These are phyloP conservation scores for Xylaria castorea DNA, from an alignment of 495 filamentous ascomycete species.

Conservation along the genomic window DNA sequence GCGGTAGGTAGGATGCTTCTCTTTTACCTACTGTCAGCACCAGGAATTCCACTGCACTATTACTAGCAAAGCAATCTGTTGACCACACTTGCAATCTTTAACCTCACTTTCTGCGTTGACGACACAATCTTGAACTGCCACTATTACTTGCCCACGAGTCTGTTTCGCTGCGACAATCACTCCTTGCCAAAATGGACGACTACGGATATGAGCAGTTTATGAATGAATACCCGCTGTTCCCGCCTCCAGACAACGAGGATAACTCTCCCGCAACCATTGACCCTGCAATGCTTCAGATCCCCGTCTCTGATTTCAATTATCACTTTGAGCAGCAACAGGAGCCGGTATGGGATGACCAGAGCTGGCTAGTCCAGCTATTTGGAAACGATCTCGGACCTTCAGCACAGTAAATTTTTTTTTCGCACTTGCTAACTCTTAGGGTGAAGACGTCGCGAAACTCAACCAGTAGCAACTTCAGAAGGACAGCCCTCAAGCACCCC, in stretches of 20 bases:
- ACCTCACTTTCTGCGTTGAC: background rate
- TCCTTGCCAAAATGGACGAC: background rate
- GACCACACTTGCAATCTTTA: background rate
- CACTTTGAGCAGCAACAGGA: background rate
- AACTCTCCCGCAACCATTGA: background rate
- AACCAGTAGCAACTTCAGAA: too few relatives aligned
- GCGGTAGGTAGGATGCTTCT: background rate
- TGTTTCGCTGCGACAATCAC: background rate
- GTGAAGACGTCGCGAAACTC: background rate
- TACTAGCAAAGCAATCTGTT: too few relatives aligned
- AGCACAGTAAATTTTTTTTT: conserved; percentile 6
- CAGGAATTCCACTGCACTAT: background rate
- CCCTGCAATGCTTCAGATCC: background rate
- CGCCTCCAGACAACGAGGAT: background rate
- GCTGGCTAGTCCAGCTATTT: background rate
- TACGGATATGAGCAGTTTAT: background rate
- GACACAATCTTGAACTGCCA: background rate
- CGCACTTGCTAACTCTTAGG: background rate
- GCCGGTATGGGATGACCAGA: background rate
- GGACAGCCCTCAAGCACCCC: too few relatives aligned
- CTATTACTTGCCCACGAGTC: background rate
- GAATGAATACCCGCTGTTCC: background rate
- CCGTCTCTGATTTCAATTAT: background rate
- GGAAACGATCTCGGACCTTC: background rate
- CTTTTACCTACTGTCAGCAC: background rate